These are phyloP conservation scores for Ogataea hybrid DNA, from an alignment of 1,139 yeast species.

Conservation along the genomic window DNA sequence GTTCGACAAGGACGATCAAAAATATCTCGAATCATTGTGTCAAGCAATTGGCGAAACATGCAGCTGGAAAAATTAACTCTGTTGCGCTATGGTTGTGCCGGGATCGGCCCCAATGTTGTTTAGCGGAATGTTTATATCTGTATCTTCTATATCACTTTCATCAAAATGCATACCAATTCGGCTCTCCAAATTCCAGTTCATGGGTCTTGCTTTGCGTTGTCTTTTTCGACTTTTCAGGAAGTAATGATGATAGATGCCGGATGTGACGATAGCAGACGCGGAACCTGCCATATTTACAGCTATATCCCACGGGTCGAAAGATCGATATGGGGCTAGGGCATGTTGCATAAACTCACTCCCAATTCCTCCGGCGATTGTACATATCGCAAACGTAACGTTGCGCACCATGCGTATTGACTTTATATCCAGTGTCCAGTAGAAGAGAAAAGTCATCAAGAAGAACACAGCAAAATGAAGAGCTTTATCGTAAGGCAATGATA, in stretches of 20 bases:
- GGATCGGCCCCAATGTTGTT: background rate
- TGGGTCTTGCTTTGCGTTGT: constrained; percentile 10
- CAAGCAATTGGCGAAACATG: constrained; percentile 48
- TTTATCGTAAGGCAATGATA: constrained; percentile 31
- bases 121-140: constrained; percentile 15
- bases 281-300: constrained; percentile 30
- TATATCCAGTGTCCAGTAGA: constrained; percentile 30
- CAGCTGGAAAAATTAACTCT: constrained; percentile 25
- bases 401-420: constrained; percentile 21
- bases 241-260: constrained; percentile 20
- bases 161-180: constrained; percentile 14
- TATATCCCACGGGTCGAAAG: constrained; percentile 30
- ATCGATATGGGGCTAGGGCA: constrained; percentile 25
- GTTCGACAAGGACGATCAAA: constrained; percentile 61
- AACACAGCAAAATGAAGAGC: constrained; percentile 30
- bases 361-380: constrained; percentile 30
- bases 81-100: background rate
- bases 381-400: constrained; percentile 23
- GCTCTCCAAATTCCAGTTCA: constrained; percentile 17
- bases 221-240: constrained; percentile 9
- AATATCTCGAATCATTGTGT: constrained; percentile 61
- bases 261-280: constrained; percentile 21
- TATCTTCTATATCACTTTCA: constrained; percentile 13
- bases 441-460: constrained; percentile 27
- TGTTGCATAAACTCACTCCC: constrained; percentile 33